Percentiles rank a stretch among this genome's conserved stretches.
phyloP scores from a whole-genome alignment of 768 basidiomycete species.

The Amanita subjunquillea region DNA sequence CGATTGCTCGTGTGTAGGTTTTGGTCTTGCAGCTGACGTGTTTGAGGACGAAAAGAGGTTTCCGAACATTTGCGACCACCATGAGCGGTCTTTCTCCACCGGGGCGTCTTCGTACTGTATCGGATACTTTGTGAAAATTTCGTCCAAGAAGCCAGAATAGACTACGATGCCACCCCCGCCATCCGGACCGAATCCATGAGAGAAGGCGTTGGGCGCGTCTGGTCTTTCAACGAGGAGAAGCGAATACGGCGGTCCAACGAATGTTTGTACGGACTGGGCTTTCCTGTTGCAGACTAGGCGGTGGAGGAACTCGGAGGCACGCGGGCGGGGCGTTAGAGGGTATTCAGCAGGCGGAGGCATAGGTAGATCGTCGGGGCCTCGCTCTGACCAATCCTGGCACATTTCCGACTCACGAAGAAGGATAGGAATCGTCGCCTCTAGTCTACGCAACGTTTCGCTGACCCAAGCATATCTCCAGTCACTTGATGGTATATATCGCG shows the following conservation, averaged over 20 bases:
- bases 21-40: slow-evolving; percentile 27
- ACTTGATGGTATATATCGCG: slow-evolving; percentile 50
- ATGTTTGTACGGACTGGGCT: slow-evolving; percentile 29
- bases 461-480: slow-evolving; percentile 96
- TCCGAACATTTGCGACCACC: slow-evolving; percentile 40
- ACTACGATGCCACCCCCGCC: slow-evolving; percentile 91
- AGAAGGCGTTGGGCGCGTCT: slow-evolving; percentile 83
- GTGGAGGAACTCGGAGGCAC: slow-evolving; percentile 65
- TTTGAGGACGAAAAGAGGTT: slow-evolving; percentile 24
- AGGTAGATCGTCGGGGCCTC: slow-evolving; percentile 39
- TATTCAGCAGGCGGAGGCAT: slow-evolving; percentile 75
- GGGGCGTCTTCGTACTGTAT: slow-evolving; percentile 8
- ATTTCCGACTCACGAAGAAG: slow-evolving; percentile 50
- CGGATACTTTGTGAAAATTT: slow-evolving; percentile 53
- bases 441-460: slow-evolving; percentile 57
- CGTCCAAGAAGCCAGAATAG: slow-evolving; percentile 88
- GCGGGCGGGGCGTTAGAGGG: slow-evolving; percentile 77
- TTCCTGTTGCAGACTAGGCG: slow-evolving; percentile 26
- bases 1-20: slow-evolving; percentile 75
- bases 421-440: slow-evolving; percentile 67
- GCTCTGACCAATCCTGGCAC: slow-evolving; percentile 45
- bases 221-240: slow-evolving; percentile 84
- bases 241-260: slow-evolving; percentile 82
- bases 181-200: slow-evolving; percentile 89
- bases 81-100: slow-evolving; percentile 21